Evolutionary conservation across 78 protist genomes (phyloP).

Genomic region (Speleostelium caveatum): DNA sequence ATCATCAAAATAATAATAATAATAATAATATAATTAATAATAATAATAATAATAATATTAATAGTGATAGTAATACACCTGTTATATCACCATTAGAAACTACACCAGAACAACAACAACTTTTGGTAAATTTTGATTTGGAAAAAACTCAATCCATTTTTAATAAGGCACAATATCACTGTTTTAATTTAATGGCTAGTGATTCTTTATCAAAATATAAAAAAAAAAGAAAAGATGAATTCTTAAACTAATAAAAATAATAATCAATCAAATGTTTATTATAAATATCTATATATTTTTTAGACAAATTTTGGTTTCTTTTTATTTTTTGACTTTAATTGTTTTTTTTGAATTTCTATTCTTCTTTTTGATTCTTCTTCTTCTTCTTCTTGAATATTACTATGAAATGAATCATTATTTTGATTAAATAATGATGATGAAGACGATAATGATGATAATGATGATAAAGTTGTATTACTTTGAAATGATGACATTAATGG

Average conservation of each 20-base stretch:
- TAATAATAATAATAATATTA: constrained; percentile 1
- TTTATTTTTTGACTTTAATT: neutral
- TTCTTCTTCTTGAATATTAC: no score
- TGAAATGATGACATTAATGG: no score
- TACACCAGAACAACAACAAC: neutral
- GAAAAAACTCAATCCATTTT: constrained; percentile 53
- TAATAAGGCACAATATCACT: constrained; percentile 62
- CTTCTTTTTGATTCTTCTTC: neutral
- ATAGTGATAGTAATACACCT: constrained; percentile 7
- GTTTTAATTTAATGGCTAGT: constrained; percentile 62
- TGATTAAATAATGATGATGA: no score
- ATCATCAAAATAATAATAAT: constrained; percentile 9
- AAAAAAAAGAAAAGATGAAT: constrained; percentile 42
- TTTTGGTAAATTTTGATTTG: neutral
- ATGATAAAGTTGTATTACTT: no score
- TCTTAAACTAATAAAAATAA: no score
- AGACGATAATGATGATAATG: no score
- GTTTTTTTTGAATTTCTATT: no score
- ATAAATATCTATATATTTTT: no score
- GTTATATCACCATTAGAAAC: constrained; percentile 6
- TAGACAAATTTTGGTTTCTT: neutral
- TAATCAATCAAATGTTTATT: neutral
- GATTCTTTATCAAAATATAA: constrained; percentile 74
- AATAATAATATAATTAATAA: constrained; percentile 13
- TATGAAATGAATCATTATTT: no score